A percentile compares a stretch with the other conserved stretches of the same genome.
These are phyloP conservation scores for Nakazawaea pomicola DNA, from an alignment of 805 yeast genomes.

Conservation along the genomic window DNA sequence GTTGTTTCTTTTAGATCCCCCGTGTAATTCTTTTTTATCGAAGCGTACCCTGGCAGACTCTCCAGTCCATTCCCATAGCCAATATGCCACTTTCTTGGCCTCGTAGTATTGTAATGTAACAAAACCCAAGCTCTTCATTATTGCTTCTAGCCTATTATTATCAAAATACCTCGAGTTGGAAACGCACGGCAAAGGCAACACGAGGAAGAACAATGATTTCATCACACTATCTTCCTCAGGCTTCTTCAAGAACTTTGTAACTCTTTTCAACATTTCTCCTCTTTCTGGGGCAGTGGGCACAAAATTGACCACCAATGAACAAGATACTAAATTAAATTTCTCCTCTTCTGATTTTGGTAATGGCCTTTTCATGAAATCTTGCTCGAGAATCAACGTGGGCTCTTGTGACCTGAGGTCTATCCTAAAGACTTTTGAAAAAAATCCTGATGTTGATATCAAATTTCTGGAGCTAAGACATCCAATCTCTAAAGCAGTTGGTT, in stretches of 20 bases:
- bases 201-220: conserved; percentile 56
- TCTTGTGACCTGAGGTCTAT: conserved; percentile 83
- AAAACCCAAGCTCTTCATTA: conserved; percentile 64
- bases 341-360: conserved; percentile 42
- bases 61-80: conserved; percentile 54
- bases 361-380: conserved; percentile 81
- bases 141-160: conserved; percentile 31
- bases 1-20: conserved; percentile 63
- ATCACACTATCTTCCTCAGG: conserved; percentile 17
- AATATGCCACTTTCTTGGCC: conserved; percentile 69
- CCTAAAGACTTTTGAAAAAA: conserved; percentile 48
- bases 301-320: conserved; percentile 84
- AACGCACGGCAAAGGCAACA: conserved; percentile 84
- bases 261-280: conserved; percentile 71
- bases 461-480: conserved; percentile 76
- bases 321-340: conserved; percentile 63
- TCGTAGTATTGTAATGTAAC: conserved; percentile 39
- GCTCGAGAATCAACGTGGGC: conserved; percentile 56
- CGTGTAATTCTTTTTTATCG: conserved; percentile 44
- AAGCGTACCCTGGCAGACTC: conserved; percentile 16
- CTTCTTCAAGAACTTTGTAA: conserved; percentile 48
- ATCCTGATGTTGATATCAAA: conserved; percentile 52
- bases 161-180: conserved; percentile 76
- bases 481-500: conserved; percentile 61
- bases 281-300: conserved; percentile 68